Base-by-base conservation (phyloP, 805 yeast species). In the Wickerhamiella sergipiensis region DNA sequence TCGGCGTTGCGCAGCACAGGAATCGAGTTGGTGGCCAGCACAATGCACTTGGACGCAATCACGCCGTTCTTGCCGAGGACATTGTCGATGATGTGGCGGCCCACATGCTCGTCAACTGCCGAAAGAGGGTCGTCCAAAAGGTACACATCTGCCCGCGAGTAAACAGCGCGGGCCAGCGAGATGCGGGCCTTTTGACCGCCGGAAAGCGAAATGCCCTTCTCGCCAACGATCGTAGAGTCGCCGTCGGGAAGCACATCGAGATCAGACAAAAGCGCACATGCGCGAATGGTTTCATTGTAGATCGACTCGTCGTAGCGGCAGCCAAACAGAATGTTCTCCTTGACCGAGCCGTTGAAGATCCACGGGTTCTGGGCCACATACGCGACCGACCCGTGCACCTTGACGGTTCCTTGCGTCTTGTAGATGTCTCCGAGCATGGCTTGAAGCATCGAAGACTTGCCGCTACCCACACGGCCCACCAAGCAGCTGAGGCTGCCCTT, bases 301-400 rank as follows among this genome's bases (percentile, higher is more conserved):
- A 69, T 73, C 1, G 65, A 61, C 48, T 71, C 67, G 50, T 80
- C 77, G 52, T 62, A 79, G 17, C 74, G 74, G 18, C 62, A 54
- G 15, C 95, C 95, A 67, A 85, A 86, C 13, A 73, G 48, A 50
- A 85, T 84, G 61, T 85, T 85, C 17, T 83, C 87, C 59, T 76
- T 75, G 5, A 92, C 90, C 2, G 94, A 74, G 36, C 95, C 97
- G 64, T 92, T 92, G 84, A 88, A 83, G 56, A 92, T 88, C 98
- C 98, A 92, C 1, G 98, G 94, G 40, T 84, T 80, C 8, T 86
- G 86, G 50, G 95, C 81, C 43, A 84, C 95, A 65, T 89, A 90
- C 0, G 97, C 97, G 36, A 85, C 72, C 46, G 77, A 73, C 43
- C 97, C 97, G 62, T 76, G 81, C 10, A 82, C 76, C 17, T 71